phyloP scores from a whole-genome alignment of 495 filamentous ascomycete species.

The Neurospora intermedia region DNA sequence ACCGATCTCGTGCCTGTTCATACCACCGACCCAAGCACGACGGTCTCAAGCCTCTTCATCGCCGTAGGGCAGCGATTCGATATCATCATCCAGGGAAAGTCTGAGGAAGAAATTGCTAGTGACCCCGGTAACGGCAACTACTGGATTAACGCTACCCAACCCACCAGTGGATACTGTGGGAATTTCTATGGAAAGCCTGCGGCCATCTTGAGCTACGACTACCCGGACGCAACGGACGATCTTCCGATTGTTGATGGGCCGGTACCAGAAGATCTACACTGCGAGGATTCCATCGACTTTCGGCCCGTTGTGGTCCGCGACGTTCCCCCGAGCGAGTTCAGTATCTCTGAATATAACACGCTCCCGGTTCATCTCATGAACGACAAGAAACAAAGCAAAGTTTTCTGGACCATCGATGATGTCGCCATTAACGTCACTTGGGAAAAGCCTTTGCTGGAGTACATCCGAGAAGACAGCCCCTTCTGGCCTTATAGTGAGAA shows the following conservation, averaged over 20 bases:
- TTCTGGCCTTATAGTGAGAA: slow-evolving; percentile 21
- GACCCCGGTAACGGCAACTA: slow-evolving; percentile 33
- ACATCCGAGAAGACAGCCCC: slow-evolving; percentile 23
- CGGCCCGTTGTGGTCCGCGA: slow-evolving; percentile 6
- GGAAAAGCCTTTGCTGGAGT: slow-evolving; percentile 28
- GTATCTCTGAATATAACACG: background rate
- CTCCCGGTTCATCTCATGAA: background rate
- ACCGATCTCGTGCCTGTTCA: slow-evolving; percentile 39
- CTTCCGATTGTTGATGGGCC: slow-evolving; percentile 4
- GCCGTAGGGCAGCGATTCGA: slow-evolving; percentile 59
- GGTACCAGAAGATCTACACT: slow-evolving; percentile 2
- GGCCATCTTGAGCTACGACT: slow-evolving; percentile 9
- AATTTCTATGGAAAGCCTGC: background rate
- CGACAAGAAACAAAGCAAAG: background rate
- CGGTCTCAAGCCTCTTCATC: slow-evolving; percentile 32
- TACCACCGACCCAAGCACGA: slow-evolving; percentile 23
- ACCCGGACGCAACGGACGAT: slow-evolving; percentile 1
- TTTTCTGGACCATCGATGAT: slow-evolving; percentile 25
- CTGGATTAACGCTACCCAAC: slow-evolving; percentile 20
- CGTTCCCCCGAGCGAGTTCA: background rate
- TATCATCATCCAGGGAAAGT: slow-evolving; percentile 41
- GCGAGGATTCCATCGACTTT: slow-evolving; percentile 5
- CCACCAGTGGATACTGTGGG: background rate
- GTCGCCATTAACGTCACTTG: slow-evolving; percentile 22
- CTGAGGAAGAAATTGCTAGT: slow-evolving; percentile 24